Base-by-base conservation (phyloP, 345 rosid species). In the Euphorbia lathyris region DNA sequence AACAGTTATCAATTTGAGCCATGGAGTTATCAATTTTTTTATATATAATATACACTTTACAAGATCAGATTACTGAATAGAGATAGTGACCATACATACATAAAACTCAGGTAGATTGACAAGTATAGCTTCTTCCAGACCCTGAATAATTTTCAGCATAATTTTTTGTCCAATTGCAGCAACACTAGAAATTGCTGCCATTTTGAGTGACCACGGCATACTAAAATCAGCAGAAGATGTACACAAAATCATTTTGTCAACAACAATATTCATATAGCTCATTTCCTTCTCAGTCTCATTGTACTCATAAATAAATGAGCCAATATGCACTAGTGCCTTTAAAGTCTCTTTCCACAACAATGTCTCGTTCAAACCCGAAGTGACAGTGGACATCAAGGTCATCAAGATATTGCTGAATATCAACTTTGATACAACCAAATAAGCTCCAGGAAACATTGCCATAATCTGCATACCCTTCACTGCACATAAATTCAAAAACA, bases 401-500 rank as follows among this genome's bases (percentile, higher is more conserved):
- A 67, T 53, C 83, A 94, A 76, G 78, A 92, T 88, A 70, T 75
- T 78, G 72, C 90, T 92, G 73, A 87, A 94, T 60, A 81, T 82
- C 34, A 77, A 74, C 76, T 78, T 83, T 22, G 91, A 72, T 53
- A 90, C 63, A 51, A 84, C 77, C 53, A 78, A 76, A 75, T 72
- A 79, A 71, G 77, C 82, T 52, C 86, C 96, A 66, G 81, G 68
- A 67, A 86, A 83, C 73, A 82, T 85, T 71, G 88, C 86, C 81
- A 94, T 78, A 68, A 76, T 83, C 86, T 86, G 84, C 84, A 94
- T 79, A 51, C 97, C 97, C 80, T 86, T 92, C 71, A 90, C 98
- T 94, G 87, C 79, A 81, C n/a, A 72, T 71, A 52, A 71, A 73
- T 72, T 58, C 60, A 58, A 58, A 61, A 57, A 60, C 7, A 53